phyloP scores from a whole-genome alignment of 768 basidiomycete species.

The Leccinellum luteum region DNA sequence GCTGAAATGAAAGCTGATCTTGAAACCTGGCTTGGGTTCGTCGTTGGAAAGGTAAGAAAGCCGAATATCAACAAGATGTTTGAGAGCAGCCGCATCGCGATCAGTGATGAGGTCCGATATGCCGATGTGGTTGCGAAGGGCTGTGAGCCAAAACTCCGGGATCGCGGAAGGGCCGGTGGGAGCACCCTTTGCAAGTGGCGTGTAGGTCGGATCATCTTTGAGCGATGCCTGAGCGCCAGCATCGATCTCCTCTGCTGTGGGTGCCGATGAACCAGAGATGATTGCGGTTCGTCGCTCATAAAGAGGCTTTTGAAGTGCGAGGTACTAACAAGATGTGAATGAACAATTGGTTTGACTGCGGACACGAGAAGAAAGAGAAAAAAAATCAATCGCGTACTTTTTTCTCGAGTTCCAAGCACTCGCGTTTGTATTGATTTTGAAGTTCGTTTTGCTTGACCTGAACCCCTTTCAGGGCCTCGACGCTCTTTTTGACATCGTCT shows the following conservation, averaged over 20 bases:
- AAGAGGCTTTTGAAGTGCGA: conserved; percentile 73
- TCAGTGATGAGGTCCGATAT: conserved; percentile 90
- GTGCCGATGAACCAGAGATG: conserved; percentile 70
- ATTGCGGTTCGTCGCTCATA: conserved; percentile 85
- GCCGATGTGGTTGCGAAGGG: conserved; percentile 86
- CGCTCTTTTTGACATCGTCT: conserved; percentile 71
- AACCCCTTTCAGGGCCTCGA: conserved; percentile 92
- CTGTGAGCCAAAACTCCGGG: conserved; percentile 98
- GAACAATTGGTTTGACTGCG: conserved; percentile 9
- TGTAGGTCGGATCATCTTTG: conserved; percentile 75
- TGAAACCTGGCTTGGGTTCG: conserved; percentile 85
- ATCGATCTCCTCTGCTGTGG: conserved; percentile 79
- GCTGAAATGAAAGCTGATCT: conserved; percentile 77
- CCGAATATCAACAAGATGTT: conserved; percentile 74
- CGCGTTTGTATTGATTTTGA: conserved; percentile 89
- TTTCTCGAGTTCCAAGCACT: conserved; percentile 93
- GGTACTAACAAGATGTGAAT: conserved; percentile 47
- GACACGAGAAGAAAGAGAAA: conserved; percentile 10
- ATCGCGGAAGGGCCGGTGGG: conserved; percentile 48
- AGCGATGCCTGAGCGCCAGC: conserved; percentile 69
- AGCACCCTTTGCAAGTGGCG: conserved; percentile 53
- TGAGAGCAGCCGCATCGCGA: conserved; percentile 84
- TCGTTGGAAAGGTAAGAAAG: conserved; percentile 70
- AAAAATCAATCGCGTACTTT: conserved; percentile 54
- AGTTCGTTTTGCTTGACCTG: conserved; percentile 90